phyloP scores from a whole-genome alignment of 2,329 filamentous ascomycete genomes.

The Fusarium nygamai region DNA sequence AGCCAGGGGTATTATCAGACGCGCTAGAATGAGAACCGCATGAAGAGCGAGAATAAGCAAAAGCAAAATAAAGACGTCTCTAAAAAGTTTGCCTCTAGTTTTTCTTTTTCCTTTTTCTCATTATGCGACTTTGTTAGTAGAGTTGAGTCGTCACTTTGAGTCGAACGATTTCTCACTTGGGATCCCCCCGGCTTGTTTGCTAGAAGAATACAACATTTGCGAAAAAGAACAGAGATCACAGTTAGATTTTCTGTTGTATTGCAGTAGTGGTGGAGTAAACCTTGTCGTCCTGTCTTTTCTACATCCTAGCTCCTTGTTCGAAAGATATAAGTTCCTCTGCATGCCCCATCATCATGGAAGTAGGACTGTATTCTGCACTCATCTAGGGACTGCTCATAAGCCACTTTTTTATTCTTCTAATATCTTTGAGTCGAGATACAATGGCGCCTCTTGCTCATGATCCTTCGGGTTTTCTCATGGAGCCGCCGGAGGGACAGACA shows the following conservation, averaged over 20 bases:
- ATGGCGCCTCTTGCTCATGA: conserved; percentile 69
- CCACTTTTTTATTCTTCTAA: not conserved
- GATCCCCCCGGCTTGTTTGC: conserved; percentile 9
- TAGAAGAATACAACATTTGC: not conserved
- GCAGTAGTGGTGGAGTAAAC: conserved; percentile 7
- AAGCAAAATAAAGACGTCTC: not conserved
- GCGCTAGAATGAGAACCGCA: conserved; percentile 23
- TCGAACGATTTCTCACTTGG: conserved; percentile 37
- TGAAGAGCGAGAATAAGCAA: conserved; percentile 7
- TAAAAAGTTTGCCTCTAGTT: conserved; percentile 15
- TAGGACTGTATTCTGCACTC: conserved; percentile 3
- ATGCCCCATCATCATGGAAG: conserved; percentile 5
- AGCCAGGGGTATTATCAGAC: conserved; percentile 14
- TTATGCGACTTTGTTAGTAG: not conserved
- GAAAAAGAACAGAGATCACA: not conserved
- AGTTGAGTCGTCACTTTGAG: conserved; percentile 40
- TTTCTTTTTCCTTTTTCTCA: not conserved
- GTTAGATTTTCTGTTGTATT: conserved; percentile 12
- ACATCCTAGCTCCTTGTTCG: conserved; percentile 5
- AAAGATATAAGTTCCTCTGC: conserved; percentile 29
- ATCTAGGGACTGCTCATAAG: conserved; percentile 7
- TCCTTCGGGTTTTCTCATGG: conserved; percentile 33
- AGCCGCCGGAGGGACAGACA: conserved; percentile 40
- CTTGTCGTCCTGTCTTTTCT: conserved; percentile 1
- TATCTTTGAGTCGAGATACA: not conserved